Percentiles rank a stretch among this genome's conserved stretches.
Evolutionary conservation across 148 eudicot species (phyloP).

Genomic region (Camellia granthamiana): DNA sequence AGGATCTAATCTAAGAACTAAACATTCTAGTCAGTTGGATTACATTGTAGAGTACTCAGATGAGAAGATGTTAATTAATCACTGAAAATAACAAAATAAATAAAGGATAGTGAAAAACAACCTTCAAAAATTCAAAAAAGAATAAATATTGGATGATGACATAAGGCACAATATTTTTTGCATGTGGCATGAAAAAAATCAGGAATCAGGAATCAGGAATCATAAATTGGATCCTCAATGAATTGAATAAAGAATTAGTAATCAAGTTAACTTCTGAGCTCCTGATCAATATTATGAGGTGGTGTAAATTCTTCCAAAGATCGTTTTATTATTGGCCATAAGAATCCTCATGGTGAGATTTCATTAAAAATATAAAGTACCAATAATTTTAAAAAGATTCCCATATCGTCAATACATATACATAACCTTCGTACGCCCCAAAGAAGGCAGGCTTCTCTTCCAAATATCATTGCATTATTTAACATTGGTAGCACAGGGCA

Average conservation of each 20-base stretch:
- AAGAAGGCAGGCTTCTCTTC: neutral
- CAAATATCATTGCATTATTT: neutral
- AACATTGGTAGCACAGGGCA: neutral
- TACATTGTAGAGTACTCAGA: neutral
- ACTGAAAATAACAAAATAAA: neutral
- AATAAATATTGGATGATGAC: neutral
- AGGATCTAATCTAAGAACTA: neutral
- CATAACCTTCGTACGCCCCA: neutral
- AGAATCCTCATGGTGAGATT: neutral
- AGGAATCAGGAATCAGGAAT: neutral
- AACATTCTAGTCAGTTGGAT: neutral
- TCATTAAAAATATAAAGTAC: neutral
- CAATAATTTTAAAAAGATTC: neutral
- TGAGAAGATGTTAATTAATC: neutral
- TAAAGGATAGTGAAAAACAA: neutral
- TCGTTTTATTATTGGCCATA: neutral
- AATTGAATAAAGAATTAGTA: no score
- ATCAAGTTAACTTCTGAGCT: no score
- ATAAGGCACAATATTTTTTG: neutral
- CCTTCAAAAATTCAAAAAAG: neutral
- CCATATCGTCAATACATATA: no score
- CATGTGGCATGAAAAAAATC: neutral
- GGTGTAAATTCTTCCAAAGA: no score
- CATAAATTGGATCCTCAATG: neutral
- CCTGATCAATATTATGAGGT: no score